Percentiles rank a stretch among this genome's conserved stretches.
Conservation (phyloP, 2,329 filamentous ascomycete species). For the Fonsecaea monophora region DNA sequence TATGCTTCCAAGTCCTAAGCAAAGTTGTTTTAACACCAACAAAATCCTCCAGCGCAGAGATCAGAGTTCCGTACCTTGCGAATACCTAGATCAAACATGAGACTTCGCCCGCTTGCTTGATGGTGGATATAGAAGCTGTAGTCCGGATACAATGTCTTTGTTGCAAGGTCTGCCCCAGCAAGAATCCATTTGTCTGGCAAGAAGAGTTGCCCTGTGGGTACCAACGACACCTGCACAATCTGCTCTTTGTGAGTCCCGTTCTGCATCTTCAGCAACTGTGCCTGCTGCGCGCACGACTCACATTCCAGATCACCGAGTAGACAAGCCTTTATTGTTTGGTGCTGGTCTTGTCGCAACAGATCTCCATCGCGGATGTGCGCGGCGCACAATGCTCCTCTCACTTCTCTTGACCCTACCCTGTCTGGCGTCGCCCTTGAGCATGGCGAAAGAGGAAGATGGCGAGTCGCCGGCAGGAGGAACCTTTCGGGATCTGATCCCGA, state of each 20-base stretch:
- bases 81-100: background rate
- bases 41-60: background rate
- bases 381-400: background rate
- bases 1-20: slow-evolving; percentile 16
- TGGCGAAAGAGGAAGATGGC: background rate
- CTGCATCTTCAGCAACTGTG: background rate
- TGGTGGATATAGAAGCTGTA: slow-evolving; percentile 4
- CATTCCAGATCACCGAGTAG: background rate
- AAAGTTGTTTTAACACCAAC: background rate
- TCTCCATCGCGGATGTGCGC: background rate
- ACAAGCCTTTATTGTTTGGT: background rate
- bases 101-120: background rate
- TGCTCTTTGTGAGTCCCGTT: background rate
- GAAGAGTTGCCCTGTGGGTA: background rate
- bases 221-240: slow-evolving; percentile 6
- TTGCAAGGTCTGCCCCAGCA: background rate
- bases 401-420: background rate
- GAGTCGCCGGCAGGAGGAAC: background rate
- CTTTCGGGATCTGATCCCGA: slow-evolving; percentile 5
- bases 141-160: background rate
- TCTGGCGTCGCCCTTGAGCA: background rate
- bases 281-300: background rate
- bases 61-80: background rate
- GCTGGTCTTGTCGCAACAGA: background rate
- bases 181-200: slow-evolving; percentile 5